Base-by-base conservation (phyloP, 768 basidiomycete species). In the Rhodotorula diobovata region DNA sequence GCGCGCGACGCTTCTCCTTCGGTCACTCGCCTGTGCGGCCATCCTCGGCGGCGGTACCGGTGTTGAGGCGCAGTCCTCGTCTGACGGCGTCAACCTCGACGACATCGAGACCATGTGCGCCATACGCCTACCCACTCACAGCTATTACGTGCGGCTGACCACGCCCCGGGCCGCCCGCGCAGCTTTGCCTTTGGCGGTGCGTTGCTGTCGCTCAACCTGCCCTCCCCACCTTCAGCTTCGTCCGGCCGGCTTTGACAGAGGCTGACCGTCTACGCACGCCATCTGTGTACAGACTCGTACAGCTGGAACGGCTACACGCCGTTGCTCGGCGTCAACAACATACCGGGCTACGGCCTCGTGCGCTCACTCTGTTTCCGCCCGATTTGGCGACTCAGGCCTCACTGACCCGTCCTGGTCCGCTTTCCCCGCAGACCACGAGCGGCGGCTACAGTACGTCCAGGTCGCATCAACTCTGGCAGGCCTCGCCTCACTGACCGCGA, bases 101-200 rank as follows among this genome's bases (percentile, higher is more conserved):
- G 43, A 61, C 2, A 68, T 68, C 25, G 60, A 61, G 34, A 62
- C 60, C 2, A 34, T 68, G 67, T 68, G 54, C 34, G 32, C 50
- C 37, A 2, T 34, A 14, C 39, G 9, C 28, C 14, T 6, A 30
- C 14, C 37, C 30, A 23, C n/a, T n/a, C n/a, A n/a, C n/a, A n/a
- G n/a, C n/a, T n/a, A n/a, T n/a, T n/a, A n/a, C n/a, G n/a, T n/a
- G n/a, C n/a, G n/a, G n/a, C n/a, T n/a, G n/a, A n/a, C n/a, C n/a
- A n/a, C n/a, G n/a, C n/a, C n/a, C n/a, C n/a, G n/a, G n/a, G 23
- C 20, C 20, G 51, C 1, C 28, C 46, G 15, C n/a, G 39, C 60
- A 68, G 67, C 20, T 68, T 68, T 34, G 61, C 34, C 11, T 68
- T 68, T 20, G 67, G 67, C 41, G 67, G 67, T 68, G n/a, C 6